Conservation (phyloP, 768 basidiomycete species). For the Fistulinella prunicolor region DNA sequence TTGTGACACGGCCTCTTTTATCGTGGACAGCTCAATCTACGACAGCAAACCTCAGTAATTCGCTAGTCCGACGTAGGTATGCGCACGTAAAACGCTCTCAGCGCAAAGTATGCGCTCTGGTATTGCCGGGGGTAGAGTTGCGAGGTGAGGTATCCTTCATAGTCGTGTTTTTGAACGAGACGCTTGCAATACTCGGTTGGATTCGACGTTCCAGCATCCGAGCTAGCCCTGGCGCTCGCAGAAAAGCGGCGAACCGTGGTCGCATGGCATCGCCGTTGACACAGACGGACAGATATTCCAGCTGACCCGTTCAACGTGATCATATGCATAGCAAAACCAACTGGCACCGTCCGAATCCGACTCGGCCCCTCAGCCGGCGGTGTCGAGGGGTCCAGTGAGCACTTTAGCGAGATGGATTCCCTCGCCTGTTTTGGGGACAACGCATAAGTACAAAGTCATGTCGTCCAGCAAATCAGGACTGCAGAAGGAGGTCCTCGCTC, state of each 20-base stretch:
- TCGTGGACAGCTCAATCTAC: conserved; percentile 72
- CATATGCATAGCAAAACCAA: conserved; percentile 11
- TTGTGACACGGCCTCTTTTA: conserved; percentile 76
- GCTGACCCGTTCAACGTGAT: conserved; percentile 12
- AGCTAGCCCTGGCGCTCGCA: conserved; percentile 3
- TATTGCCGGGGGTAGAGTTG: conserved; percentile 68
- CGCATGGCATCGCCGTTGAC: conserved; percentile 6
- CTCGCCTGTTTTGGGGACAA: not conserved
- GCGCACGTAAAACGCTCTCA: conserved; percentile 83
- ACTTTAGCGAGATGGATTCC: conserved; percentile 2
- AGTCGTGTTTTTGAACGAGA: conserved; percentile 76
- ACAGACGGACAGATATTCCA: conserved; percentile 5
- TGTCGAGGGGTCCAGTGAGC: conserved; percentile 15
- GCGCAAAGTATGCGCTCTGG: conserved; percentile 68
- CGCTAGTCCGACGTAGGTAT: not conserved
- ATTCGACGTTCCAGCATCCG: conserved; percentile 30
- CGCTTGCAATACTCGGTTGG: conserved; percentile 65
- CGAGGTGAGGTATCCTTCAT: conserved; percentile 71
- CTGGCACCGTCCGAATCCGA: not conserved
- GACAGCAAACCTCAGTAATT: conserved; percentile 8
- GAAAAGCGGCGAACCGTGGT: conserved; percentile 13
- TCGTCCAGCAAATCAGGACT: conserved; percentile 43
- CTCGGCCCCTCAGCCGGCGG: conserved; percentile 18
- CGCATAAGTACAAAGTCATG: conserved; percentile 23
- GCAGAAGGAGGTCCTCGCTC: conserved; percentile 48